These are phyloP conservation scores for Ascochyta rabiei DNA, from an alignment of 2,329 filamentous ascomycete species.

Conservation along the genomic window DNA sequence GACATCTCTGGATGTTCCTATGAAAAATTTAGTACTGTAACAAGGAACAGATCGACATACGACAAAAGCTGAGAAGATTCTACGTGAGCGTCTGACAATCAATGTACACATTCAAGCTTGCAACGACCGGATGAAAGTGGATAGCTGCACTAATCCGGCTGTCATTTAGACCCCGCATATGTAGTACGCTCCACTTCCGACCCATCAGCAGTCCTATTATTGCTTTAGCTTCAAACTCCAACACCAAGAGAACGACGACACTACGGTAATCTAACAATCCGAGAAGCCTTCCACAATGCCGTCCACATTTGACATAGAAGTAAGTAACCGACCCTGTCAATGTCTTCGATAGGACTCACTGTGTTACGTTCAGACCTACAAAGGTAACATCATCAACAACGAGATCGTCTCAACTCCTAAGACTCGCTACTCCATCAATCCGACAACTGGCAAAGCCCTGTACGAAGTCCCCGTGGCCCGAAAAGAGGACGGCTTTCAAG, in stretches of 20 bases:
- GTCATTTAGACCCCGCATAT: conserved; percentile 7
- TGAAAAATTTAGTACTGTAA: too few relatives aligned
- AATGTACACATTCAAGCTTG: too few relatives aligned
- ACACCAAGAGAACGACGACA: too few relatives aligned
- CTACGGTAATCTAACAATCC: too few relatives aligned
- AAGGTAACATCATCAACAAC: conserved; percentile 57
- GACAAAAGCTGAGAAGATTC: too few relatives aligned
- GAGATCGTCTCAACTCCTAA: conserved; percentile 49
- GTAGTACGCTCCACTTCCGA: not conserved
- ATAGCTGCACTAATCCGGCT: not conserved
- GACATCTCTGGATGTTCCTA: too few relatives aligned
- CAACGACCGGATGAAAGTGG: too few relatives aligned
- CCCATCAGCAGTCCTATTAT: not conserved
- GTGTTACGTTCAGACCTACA: conserved; percentile 14
- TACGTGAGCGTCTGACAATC: too few relatives aligned
- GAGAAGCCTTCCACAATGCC: not conserved
- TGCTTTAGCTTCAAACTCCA: too few relatives aligned
- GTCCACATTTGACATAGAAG: conserved; percentile 14
- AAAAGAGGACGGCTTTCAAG: conserved; percentile 49
- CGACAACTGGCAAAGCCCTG: conserved; percentile 55
- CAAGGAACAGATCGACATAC: too few relatives aligned
- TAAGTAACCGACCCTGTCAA: not conserved
- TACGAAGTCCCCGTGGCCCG: conserved; percentile 57
- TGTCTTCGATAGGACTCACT: not conserved
- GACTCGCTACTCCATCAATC: conserved; percentile 57